Evolutionary conservation across 192 early-diverging fungal genomes (phyloP), one percentile per base, ranked within the genome.

Genomic region (Coemansia sp.): DNA sequence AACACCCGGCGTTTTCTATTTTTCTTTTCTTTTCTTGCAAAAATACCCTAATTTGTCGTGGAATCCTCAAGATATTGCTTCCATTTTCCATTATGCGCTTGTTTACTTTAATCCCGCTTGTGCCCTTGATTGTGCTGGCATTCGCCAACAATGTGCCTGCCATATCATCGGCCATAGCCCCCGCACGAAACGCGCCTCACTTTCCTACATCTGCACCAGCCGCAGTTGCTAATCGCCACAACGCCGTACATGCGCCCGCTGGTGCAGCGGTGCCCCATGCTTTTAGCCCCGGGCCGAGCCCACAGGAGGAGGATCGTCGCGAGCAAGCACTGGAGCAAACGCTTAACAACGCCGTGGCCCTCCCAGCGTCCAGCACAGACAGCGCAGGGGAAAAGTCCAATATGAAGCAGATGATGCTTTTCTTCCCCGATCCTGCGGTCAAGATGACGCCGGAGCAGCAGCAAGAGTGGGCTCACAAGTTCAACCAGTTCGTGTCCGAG

Each of bases 391-490:
- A 20, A 7, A 32, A 60, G 39, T 29, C 59, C 36, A 15, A 41
- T 6, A 60, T 42, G 59, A n/a, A 60, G 24, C 36, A 60, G 25
- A 31, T 60, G 59, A 41, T 39, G 59, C 40, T 60, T 2, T 60
- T 60, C 59, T 60, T 60, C 40, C 59, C 59, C 3, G 24, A 42
- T 42, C 38, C 59, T 12, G 36, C 20, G 11, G 10, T 14, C 38
- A 60, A 42, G 7, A 15, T 60, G 59, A 60, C 59, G 36, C 39
- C 59, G 10, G 38, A 59, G 20, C 57, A 59, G 37, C 57, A 59
- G 15, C 25, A 54, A 2, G 51, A 54, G 27, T 54, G 51, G 51
- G 29, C 12, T 4, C 27, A 32, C 25, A 54, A 27, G 20, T 54
- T 54, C 15, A 19, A 54, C 12, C 9, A 29, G 14, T n/a, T 32